Evolutionary conservation across 2,329 filamentous ascomycete species (phyloP), one percentile per base, ranked within the genome.

Genomic region (Aspergillus flavus): DNA sequence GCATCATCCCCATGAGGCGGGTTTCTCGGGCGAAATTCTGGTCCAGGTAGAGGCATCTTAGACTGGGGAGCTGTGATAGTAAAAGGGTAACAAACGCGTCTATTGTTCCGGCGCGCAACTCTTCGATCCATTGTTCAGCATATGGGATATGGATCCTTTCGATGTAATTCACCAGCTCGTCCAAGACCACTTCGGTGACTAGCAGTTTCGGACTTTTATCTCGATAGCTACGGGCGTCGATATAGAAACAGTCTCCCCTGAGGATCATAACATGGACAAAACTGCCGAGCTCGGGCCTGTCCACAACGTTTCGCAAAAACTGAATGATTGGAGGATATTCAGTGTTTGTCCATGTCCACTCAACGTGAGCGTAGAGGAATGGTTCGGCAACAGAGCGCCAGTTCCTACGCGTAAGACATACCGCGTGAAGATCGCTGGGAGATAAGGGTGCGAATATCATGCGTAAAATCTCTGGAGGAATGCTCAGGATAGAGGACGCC

Each of bases 11-110:
- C 19, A 65, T 30, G 36, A 70, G 12, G 19, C 16, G 14, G 58
- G 26, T 66, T 21, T 60, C n/a, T 64, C 34, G 54, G 6, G 58
- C 58, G 14, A 66, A 68, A 23, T 23, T 56, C 12, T 23, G 2
- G 26, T 34, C 60, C 12, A 71, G 64, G 12, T 64, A 58, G 9
- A 72, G 61, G 57, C 5, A 21, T 46, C 43, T 63, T 39, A 71
- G 54, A 48, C 58, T 70, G 1, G 61, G 57, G 2, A 68, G 54
- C 46, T 66, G 66, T 34, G 66, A 56, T 53, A 71, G 52, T 19
- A 72, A 48, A 32, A 72, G 66, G 6, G 69, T 60, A 28, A 68
- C 23, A 53, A 66, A 55, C 9, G 68, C 68, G 62, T 72, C 68
- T 10, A 64, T 53, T 19, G 39, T 56, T 34, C 66, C 68, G 16